A percentile compares a stretch with the other conserved stretches of the same genome.
These are phyloP conservation scores for Debaryomyces prosopidis DNA, from an alignment of 805 yeast species.

Conservation along the genomic window DNA sequence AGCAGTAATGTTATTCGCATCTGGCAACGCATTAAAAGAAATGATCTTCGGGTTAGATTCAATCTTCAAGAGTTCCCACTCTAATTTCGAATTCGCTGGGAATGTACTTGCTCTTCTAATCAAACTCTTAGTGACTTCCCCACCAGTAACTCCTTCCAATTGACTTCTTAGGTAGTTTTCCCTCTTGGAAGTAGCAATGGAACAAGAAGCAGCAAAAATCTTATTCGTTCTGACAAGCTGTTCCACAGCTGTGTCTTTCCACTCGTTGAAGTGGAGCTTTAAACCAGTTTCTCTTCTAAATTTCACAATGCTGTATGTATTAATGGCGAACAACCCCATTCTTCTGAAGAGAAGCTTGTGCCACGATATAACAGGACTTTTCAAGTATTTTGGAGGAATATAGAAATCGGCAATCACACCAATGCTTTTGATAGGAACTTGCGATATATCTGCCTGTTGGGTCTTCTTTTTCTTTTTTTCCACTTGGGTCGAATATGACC, in stretches of 20 bases:
- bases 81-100: conserved; percentile 60
- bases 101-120: conserved; percentile 34
- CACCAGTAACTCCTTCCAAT: conserved; percentile 35
- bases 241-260: conserved; percentile 87
- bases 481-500: conserved; percentile 13
- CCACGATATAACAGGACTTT: conserved; percentile 35
- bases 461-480: conserved; percentile 14
- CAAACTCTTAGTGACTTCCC: conserved; percentile 31
- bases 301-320: conserved; percentile 54
- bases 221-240: conserved; percentile 75
- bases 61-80: conserved; percentile 77
- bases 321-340: conserved; percentile 65
- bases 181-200: conserved; percentile 26
- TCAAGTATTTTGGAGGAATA: conserved; percentile 36
- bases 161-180: conserved; percentile 46
- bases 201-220: conserved; percentile 64
- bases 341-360: conserved; percentile 55
- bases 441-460: conserved; percentile 31
- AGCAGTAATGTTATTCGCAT: conserved; percentile 36
- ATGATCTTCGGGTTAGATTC: conserved; percentile 71
- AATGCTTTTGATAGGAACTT: conserved; percentile 38
- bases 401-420: conserved; percentile 46
- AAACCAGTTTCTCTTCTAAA: conserved; percentile 44
- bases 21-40: conserved; percentile 67
- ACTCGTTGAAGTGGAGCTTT: conserved; percentile 62